Base-by-base conservation (phyloP, 2,329 filamentous ascomycete species). In the Fusarium austroafricanum region DNA sequence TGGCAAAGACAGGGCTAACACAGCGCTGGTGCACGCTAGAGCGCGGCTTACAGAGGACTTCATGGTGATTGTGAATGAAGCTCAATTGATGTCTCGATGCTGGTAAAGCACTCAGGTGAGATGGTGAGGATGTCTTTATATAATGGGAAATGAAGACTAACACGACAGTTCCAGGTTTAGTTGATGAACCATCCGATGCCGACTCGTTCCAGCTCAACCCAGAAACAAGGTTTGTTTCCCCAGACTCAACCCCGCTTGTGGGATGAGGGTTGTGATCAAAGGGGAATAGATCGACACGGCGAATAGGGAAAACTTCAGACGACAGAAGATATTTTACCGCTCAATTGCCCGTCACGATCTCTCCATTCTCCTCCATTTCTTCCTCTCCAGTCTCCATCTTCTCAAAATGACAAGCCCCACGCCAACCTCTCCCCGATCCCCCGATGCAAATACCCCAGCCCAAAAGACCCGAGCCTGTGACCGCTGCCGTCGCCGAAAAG, bases 401-500 rank as follows among this genome's bases (percentile, higher is more conserved):
- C 12, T 6, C 40, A 49, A 44, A 20, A 67, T 71, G 65, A 49
- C 52, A 2, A 60, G 65, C 58, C 62, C 61, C 71, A 65, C 58
- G 43, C 62, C 69, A 29, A 55, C 54, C 39, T 68, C 67, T 44
- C 61, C 70, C 37, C 61, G 61, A 29, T 63, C 66, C 26, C 65
- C 61, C n/a, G 45, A 53, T 35, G 35, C 63, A 29, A 59, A 61
- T 26, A 51, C 55, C 1, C 59, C 59, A 43, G 50, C 59, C 21
- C 66, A 69, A 65, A 72, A 26, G 57, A 68, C 46, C 61, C 71
- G 77, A 71, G 77, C 77, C 2, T 79, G 77, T 67, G 78, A 79
- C 61, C 75, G 78, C 6, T 79, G 78, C 43, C 76, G 78, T 21
- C 76, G 73, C 63, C 73, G 78, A 66, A 79, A 79, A 71, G 78